Evolutionary conservation across 1,284 basidiomycete species (phyloP), one percentile per base, ranked within the genome.

Genomic region (Trametes pubescens): DNA sequence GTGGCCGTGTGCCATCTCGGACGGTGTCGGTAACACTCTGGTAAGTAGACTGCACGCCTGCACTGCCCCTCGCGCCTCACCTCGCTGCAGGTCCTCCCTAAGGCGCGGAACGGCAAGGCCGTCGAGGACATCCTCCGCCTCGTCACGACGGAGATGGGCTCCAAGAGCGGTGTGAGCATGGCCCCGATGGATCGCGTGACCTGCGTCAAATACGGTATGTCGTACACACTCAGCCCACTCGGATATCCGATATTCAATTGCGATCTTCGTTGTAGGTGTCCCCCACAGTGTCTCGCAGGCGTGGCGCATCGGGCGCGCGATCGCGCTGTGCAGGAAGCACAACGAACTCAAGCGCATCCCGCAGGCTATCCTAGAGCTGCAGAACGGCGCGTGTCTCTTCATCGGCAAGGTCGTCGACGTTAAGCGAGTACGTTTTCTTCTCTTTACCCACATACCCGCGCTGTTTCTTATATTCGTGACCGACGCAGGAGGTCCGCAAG

Each of bases 391-490:
- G 51, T 80, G 84, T 21, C 72, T 86, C 37, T 86, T 86, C 68
- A 71, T 79, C 24, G 86, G 86, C 22, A 87, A 87, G 75, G 83
- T 86, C 47, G 66, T 81, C 29, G 80, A 82, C 47, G 83, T 88
- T 18, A 74, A 77, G 13, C 73, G 86, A 59, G 75, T 74, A 48
- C 29, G 74, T 61, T 13, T 37, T 7, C 35, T 18, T 26, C 9
- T 10, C 38, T 10, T 53, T 11, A 14, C 2, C 46, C 16, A 7
- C 24, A n/a, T 13, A 21, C 5, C 6, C 9, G 9, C 13, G 26
- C 11, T 2, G 38, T 24, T 6, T 22, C 9, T 32, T 2, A 18
- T 4, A 21, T 24, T n/a, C n/a, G n/a, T 26, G 8, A 3, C 4
- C n/a, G 43, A 7, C n/a, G 6, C 21, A 75, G 73, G 75, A 75